These are phyloP conservation scores for Penium margaritaceum DNA, from an alignment of 139 green algal genomes.

Conservation along the genomic window DNA sequence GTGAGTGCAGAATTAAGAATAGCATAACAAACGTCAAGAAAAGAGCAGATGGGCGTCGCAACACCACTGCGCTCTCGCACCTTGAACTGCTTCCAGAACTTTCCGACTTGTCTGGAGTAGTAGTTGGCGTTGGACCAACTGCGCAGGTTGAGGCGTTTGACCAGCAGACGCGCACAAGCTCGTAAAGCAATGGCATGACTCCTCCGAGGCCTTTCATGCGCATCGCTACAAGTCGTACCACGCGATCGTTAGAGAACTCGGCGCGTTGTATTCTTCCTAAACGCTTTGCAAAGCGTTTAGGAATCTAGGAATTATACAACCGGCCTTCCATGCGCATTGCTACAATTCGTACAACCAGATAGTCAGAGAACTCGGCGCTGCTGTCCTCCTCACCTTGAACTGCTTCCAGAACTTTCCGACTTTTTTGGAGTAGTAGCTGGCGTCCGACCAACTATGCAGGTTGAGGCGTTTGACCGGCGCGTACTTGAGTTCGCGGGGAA, in stretches of 20 bases:
- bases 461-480: slow-evolving; percentile 2
- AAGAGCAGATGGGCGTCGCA: no score
- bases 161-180: no score
- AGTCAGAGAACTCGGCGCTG: background rate
- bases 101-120: no score
- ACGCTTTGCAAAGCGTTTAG: background rate
- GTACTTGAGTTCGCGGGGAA: background rate
- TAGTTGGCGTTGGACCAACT: no score
- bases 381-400: slow-evolving; percentile 23
- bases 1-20: no score
- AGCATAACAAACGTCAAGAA: no score
- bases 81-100: no score
- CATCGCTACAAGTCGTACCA: background rate
- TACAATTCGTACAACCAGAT: background rate
- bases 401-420: slow-evolving; percentile 6
- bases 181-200: no score
- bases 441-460: slow-evolving; percentile 16
- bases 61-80: no score
- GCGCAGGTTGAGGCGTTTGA: no score
- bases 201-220: background rate
- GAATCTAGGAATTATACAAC: background rate
- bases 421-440: slow-evolving; percentile 10
- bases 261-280: background rate
- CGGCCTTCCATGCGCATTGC: background rate
- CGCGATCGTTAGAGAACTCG: background rate